Percentiles rank a stretch among this genome's conserved stretches.
Evolutionary conservation across 2,329 filamentous ascomycete species (phyloP).

Genomic region (Fusarium tjaetaba): DNA sequence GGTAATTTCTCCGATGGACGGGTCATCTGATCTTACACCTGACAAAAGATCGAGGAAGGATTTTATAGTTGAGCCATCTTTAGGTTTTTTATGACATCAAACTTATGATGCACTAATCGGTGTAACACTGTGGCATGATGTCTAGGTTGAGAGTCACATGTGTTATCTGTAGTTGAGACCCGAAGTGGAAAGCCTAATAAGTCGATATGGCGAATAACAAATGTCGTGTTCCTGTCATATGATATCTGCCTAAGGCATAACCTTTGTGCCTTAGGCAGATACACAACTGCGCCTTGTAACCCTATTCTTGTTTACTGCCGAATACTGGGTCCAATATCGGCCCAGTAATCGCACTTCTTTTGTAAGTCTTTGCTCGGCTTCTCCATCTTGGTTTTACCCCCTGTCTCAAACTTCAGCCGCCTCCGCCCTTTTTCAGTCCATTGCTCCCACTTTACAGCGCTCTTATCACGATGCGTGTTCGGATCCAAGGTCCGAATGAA

Average conservation of each 20-base stretch:
- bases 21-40: background rate
- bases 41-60: background rate
- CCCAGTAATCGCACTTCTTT: conserved; percentile 40
- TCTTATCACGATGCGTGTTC: conserved; percentile 56
- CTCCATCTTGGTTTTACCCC: conserved; percentile 54
- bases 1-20: too few species aligned
- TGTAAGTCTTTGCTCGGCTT: conserved; percentile 37
- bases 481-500: conserved; percentile 76
- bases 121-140: background rate
- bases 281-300: background rate
- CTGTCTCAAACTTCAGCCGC: conserved; percentile 55
- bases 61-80: background rate
- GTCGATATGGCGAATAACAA: too few species aligned
- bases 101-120: fast-evolving
- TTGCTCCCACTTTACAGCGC: conserved; percentile 53
- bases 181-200: too few species aligned
- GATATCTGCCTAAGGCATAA: background rate
- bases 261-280: background rate
- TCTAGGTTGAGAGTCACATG: background rate
- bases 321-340: conserved; percentile 25
- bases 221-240: background rate
- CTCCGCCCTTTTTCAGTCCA: conserved; percentile 47
- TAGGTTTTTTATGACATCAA: background rate
- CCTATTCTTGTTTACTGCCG: conserved; percentile 17
- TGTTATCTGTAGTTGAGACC: background rate